A percentile compares a stretch with the other conserved stretches of the same genome.
Conservation (phyloP, 768 basidiomycete genomes). For the Russula foetens region DNA sequence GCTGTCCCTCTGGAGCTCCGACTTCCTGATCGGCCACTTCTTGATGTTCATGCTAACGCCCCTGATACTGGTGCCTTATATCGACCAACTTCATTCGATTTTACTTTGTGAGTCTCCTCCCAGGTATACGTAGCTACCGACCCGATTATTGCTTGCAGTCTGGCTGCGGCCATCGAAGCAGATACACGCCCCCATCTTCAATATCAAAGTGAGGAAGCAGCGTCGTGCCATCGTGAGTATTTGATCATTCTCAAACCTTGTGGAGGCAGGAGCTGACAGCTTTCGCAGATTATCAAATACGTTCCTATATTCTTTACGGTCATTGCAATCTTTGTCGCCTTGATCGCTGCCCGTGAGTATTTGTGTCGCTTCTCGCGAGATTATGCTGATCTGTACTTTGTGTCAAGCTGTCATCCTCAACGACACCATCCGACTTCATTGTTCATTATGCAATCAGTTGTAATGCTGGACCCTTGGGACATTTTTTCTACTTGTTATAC, state of each 20-base stretch:
- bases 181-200: constrained; percentile 87
- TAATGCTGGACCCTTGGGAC: constrained; percentile 30
- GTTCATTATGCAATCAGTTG: constrained; percentile 59
- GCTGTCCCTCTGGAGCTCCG: constrained; percentile 93
- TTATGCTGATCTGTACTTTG: neutral
- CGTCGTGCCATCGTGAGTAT: constrained; percentile 78
- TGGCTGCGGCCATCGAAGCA: constrained; percentile 95
- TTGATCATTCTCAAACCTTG: neutral
- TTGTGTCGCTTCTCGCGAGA: neutral
- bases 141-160: constrained; percentile 41
- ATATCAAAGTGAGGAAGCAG: constrained; percentile 81
- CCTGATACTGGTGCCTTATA: constrained; percentile 77
- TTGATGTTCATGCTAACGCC: constrained; percentile 82
- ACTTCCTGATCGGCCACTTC: constrained; percentile 82
- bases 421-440: constrained; percentile 48
- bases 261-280: neutral
- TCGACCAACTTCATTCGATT: constrained; percentile 85
- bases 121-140: neutral
- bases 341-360: constrained; percentile 71
- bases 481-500: neutral
- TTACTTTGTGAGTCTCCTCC: constrained; percentile 70
- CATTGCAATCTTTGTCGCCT: constrained; percentile 60
- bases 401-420: constrained; percentile 53
- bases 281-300: constrained; percentile 69
- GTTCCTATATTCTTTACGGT: constrained; percentile 66